Evolutionary conservation across 148 eudicot species (phyloP).

Genomic region (Rhododendron simsii): DNA sequence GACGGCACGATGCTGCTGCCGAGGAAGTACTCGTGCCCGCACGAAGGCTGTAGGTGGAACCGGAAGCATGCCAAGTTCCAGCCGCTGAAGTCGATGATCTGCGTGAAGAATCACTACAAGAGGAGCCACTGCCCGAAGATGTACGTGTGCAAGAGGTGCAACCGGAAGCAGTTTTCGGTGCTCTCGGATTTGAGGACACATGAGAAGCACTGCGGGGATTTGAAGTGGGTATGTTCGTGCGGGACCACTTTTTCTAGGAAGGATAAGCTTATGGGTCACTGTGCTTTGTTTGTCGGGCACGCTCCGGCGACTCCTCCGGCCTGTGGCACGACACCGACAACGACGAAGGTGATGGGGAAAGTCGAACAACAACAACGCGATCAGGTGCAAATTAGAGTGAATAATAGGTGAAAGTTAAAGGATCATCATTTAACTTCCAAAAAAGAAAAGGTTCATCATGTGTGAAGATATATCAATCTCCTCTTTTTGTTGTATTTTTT

Average conservation of each 20-base stretch:
- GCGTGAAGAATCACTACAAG: slow-evolving; percentile 89
- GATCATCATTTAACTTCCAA: background rate
- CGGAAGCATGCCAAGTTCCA: slow-evolving; percentile 67
- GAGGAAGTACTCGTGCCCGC: slow-evolving; percentile 80
- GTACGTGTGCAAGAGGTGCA: slow-evolving; percentile 77
- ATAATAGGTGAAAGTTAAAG: background rate
- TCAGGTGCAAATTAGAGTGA: background rate
- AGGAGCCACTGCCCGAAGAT: slow-evolving; percentile 91
- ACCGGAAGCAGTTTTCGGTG: slow-evolving; percentile 68
- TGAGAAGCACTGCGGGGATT: slow-evolving; percentile 89
- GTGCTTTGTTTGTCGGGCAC: slow-evolving; percentile 77
- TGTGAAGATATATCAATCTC: background rate
- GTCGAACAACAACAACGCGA: background rate
- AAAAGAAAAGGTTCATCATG: too few relatives aligned
- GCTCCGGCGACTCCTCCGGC: slow-evolving; percentile 26
- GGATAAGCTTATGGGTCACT: slow-evolving; percentile 88
- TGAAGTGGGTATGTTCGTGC: slow-evolving; percentile 81
- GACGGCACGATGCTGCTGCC: background rate
- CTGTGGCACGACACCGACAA: background rate
- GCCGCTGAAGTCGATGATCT: slow-evolving; percentile 77
- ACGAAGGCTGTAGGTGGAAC: slow-evolving; percentile 86
- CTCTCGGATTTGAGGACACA: slow-evolving; percentile 76
- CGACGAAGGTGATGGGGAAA: background rate
- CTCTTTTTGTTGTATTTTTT: background rate
- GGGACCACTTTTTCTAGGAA: slow-evolving; percentile 89